A percentile compares a stretch with the other conserved stretches of the same genome.
These are phyloP conservation scores for Fereydounia khargensis DNA, from an alignment of 1,284 basidiomycete genomes.

Conservation along the genomic window DNA sequence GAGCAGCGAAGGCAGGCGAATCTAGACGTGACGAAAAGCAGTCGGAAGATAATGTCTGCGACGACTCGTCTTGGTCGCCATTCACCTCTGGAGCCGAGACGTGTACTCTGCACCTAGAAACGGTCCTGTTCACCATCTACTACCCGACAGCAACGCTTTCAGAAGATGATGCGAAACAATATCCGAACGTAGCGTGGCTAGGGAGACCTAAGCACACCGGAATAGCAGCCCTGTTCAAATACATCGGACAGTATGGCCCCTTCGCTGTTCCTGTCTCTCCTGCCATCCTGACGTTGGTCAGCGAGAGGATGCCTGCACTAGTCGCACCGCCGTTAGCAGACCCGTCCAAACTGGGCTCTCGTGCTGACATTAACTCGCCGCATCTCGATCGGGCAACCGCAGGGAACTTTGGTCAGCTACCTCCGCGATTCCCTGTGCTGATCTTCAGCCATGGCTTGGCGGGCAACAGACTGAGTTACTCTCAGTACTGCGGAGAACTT, in stretches of 20 bases:
- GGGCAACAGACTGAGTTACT: slow-evolving; percentile 46
- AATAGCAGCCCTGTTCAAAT: slow-evolving; percentile 18
- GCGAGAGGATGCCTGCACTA: slow-evolving; percentile 17
- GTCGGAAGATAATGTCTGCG: slow-evolving; percentile 1
- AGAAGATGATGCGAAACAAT: slow-evolving; percentile 9
- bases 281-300: slow-evolving; percentile 21
- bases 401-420: slow-evolving; percentile 25
- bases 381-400: slow-evolving; percentile 5
- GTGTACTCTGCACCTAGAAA: slow-evolving; percentile 39
- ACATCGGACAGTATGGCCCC: slow-evolving; percentile 45
- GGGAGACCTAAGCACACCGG: slow-evolving; percentile 38
- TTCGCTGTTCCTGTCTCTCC: slow-evolving; percentile 33
- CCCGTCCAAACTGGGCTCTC: slow-evolving; percentile 12
- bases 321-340: slow-evolving; percentile 36
- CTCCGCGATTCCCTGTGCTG: slow-evolving; percentile 38
- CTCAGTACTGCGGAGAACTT: slow-evolving; percentile 46
- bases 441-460: slow-evolving; percentile 49
- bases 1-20: slow-evolving; percentile 8
- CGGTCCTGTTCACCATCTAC: slow-evolving; percentile 48
- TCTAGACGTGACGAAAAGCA: slow-evolving; percentile 1
- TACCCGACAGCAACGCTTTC: slow-evolving; percentile 22
- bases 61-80: slow-evolving; percentile 11
- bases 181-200: slow-evolving; percentile 32
- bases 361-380: background rate
- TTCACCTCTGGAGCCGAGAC: slow-evolving; percentile 21